A percentile compares a stretch with the other conserved stretches of the same genome.
Evolutionary conservation across 768 basidiomycete genomes (phyloP).

Genomic region (Harrya chromipes): DNA sequence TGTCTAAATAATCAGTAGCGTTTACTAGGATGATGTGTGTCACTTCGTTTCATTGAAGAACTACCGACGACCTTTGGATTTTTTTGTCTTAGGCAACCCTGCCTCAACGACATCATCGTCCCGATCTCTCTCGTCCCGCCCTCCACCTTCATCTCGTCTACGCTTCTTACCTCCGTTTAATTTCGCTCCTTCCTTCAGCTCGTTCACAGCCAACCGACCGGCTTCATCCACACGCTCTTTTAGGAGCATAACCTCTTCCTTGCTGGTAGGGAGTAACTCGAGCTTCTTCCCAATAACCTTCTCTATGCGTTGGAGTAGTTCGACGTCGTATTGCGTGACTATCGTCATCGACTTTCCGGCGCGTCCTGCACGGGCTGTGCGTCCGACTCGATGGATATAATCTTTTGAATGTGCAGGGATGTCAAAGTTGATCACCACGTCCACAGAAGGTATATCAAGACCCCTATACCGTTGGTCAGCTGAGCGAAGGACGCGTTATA

Average conservation of each 20-base stretch:
- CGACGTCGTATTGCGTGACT: constrained; percentile 98
- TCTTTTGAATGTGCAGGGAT: constrained; percentile 98
- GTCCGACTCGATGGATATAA: constrained; percentile 97
- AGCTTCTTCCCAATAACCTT: constrained; percentile 89
- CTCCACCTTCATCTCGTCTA: constrained; percentile 44
- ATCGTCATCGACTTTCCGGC: constrained; percentile 97
- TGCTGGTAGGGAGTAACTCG: constrained; percentile 81
- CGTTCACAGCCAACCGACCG: constrained; percentile 67
- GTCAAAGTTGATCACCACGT: constrained; percentile 97
- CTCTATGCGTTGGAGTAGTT: constrained; percentile 93
- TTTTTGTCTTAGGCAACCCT: constrained; percentile 73
- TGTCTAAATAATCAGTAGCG: too few relatives aligned
- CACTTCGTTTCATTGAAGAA: not conserved
- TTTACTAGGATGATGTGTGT: too few relatives aligned
- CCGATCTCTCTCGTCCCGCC: constrained; percentile 76
- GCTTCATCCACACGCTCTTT: constrained; percentile 91
- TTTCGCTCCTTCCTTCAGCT: constrained; percentile 72
- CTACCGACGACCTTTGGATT: constrained; percentile 46
- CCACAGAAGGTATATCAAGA: constrained; percentile 93
- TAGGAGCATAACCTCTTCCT: constrained; percentile 84
- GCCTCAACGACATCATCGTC: constrained; percentile 94
- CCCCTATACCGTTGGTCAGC: constrained; percentile 48
- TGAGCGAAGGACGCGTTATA: not conserved
- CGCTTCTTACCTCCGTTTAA: constrained; percentile 51
- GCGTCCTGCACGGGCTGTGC: constrained; percentile 97